phyloP scores from a whole-genome alignment of 495 filamentous ascomycete species.

The Penicillium odoratum region DNA sequence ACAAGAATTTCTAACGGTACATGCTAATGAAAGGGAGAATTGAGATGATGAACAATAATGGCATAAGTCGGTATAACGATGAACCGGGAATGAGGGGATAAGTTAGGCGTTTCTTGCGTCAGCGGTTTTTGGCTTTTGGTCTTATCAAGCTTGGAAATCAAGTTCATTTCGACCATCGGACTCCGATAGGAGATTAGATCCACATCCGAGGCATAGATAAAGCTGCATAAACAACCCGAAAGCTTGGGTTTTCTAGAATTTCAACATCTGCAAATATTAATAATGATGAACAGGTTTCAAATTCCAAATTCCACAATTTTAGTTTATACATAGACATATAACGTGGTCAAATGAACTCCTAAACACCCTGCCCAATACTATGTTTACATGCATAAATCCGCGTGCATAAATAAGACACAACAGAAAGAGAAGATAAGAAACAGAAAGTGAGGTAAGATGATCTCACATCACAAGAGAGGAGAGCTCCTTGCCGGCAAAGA shows the following conservation, averaged over 20 bases:
- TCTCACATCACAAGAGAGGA: slow-evolving; percentile 30
- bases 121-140: neutral
- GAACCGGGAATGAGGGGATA: neutral
- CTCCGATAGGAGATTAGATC: neutral
- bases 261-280: too few relatives aligned
- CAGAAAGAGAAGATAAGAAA: too few relatives aligned
- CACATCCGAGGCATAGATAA: neutral
- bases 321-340: neutral
- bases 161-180: neutral
- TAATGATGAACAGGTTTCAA: neutral
- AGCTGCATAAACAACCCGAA: neutral
- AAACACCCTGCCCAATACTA: neutral
- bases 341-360: slow-evolving; percentile 1
- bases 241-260: neutral
- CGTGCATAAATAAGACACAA: neutral
- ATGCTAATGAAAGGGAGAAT: neutral
- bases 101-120: neutral
- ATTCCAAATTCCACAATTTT: neutral
- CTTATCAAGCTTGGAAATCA: slow-evolving; percentile 2
- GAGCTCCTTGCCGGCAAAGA: slow-evolving; percentile 64
- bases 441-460: too few relatives aligned
- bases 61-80: too few relatives aligned
- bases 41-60: neutral
- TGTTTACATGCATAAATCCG: slow-evolving; percentile 1
- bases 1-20: neutral